Evolutionary conservation across 2,329 filamentous ascomycete species (phyloP).

Genomic region (Aspergillus glaucus): DNA sequence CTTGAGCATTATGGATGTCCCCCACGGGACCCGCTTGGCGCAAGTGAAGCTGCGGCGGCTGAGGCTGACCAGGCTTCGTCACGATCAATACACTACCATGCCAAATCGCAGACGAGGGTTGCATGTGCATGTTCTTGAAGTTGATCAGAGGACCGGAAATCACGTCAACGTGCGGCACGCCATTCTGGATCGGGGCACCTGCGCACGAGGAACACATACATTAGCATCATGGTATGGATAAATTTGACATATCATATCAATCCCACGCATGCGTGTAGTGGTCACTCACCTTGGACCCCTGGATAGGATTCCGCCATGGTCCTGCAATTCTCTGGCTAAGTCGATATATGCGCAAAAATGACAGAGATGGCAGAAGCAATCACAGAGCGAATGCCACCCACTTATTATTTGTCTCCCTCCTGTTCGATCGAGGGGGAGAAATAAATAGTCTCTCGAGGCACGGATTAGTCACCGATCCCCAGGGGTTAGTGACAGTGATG

Average conservation of each 20-base stretch:
- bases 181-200: slow-evolving; percentile 4
- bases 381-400: no score
- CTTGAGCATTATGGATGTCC: slow-evolving; percentile 12
- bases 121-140: slow-evolving; percentile 41
- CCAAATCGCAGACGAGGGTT: slow-evolving; percentile 49
- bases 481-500: no score
- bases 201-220: neutral
- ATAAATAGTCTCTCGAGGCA: no score
- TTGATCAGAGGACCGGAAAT: slow-evolving; percentile 45
- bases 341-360: neutral
- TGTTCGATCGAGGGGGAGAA: no score
- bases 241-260: neutral
- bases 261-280: neutral
- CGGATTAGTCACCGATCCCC: no score
- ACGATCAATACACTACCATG: slow-evolving; percentile 82
- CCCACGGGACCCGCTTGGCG: slow-evolving; percentile 27
- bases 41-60: slow-evolving; percentile 53
- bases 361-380: neutral
- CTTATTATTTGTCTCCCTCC: no score
- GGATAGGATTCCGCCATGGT: neutral
- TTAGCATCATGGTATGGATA: neutral
- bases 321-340: neutral
- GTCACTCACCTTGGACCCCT: neutral
- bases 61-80: slow-evolving; percentile 61
- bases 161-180: slow-evolving; percentile 28